Base-by-base conservation (phyloP, 176 grass and related monocot species). In the Calamus simplicifolius region DNA sequence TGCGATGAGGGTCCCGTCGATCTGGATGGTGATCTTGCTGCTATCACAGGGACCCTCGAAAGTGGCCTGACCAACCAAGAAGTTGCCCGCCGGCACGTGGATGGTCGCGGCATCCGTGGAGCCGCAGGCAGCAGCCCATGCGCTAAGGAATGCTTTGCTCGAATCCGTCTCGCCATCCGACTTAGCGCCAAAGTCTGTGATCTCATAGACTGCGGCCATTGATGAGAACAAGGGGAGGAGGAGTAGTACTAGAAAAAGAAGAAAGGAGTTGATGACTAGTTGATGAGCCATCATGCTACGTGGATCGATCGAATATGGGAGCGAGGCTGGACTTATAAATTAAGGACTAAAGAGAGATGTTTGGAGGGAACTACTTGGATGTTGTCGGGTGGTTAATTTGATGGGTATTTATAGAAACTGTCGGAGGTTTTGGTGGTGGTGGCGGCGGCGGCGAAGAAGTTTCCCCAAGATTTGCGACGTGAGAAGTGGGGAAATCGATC, bases 111-210 rank as follows among this genome's bases (percentile, higher is more conserved):
- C 56, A 5, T 64, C 63, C 3, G 72, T 27, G 19, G 87, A 90
- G 62, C 72, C 72, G 75, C 92, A 97, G 50, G 92, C 92, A 23
- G 61, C 78, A 3, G 52, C 62, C 92, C 92, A 97, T 60, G 92
- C 87, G 15, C 57, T 64, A 16, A 73, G 77, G 81, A 97, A 82
- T 25, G 92, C 5, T 4, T 10, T 16, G 62, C 78, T 56, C 18
- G 83, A 77, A 78, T 97, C 87, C 3, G 81, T 58, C 29, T n/a
- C 56, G 31, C 84, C 80, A 30, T 91, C 87, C 17, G 87, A 28
- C 1, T 69, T 77, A 8, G 92, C 92, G 49, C 87, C 87, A 62
- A 82, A 97, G 48, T 79, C 72, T 72, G 38, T 6, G 51, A 97
- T 72, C 54, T 82, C 74, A 75, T 89, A 81, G 48, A 75, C 52